Base-by-base conservation (phyloP, 306 rosid species). In the Vigna reflexopilosa region DNA sequence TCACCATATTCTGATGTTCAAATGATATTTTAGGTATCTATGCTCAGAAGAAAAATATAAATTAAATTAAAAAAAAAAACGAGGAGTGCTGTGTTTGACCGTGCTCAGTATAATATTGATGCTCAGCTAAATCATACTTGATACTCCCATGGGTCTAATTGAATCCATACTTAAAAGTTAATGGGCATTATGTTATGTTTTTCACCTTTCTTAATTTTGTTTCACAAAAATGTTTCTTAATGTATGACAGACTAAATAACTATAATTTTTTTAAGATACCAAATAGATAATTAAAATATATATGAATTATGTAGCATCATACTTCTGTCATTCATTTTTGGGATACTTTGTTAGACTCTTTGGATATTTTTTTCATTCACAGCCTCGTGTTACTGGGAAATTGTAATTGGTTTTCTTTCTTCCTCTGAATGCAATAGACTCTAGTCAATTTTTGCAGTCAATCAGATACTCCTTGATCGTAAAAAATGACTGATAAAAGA, bases 311-410 rank as follows among this genome's bases (percentile, higher is more conserved):
- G 17, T 75, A 19, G 4, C 64, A 54, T 3, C 5, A 30, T 30
- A 30, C 34, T 48, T 34, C 1, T 34, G 65, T 16, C 28, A 24
- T 76, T 28, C 4, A 30, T 17, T 71, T 40, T 75, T 65, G 30
- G 34, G 58, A 44, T 24, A 1, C 9, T 32, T 77, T 68, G 16
- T 48, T 47, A 49, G 67, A 19, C 38, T 56, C 17, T 42, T 49
- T 63, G 11, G 14, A 55, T 67, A 42, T 67, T 16, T 76, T n/a
- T 14, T 28, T 66, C 28, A 45, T 52, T 51, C 73, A 51, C 5
- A 6, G 4, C 20, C 17, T 58, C 45, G 32, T 2, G 4, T 4
- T 59, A 20, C 47, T 4, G 7, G 1, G 6, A 34, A 34, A 34
- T 59, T 45, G 6, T 28, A 28, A 54, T 77, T 34, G 14, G 45